phyloP scores from a whole-genome alignment of 2,329 filamentous ascomycete genomes.

The Exutisphaerella laricina region DNA sequence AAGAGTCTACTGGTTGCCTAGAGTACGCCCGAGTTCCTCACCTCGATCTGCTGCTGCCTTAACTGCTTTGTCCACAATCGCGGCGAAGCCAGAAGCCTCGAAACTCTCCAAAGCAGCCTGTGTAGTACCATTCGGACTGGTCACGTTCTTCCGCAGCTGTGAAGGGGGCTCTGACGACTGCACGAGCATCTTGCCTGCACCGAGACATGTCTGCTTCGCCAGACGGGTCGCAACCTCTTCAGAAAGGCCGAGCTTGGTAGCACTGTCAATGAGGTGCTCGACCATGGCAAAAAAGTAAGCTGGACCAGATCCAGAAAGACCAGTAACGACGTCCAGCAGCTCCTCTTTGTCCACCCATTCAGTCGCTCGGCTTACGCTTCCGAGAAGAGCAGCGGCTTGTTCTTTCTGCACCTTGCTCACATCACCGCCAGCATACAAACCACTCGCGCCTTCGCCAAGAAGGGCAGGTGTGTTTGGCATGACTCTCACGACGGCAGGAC shows the following conservation, averaged over 20 bases:
- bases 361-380: constrained; percentile 24
- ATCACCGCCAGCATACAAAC: constrained; percentile 23
- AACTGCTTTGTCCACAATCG: constrained; percentile 26
- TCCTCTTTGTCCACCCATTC: constrained; percentile 27
- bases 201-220: constrained; percentile 27
- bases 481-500: constrained; percentile 23
- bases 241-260: constrained; percentile 22
- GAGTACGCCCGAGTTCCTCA: constrained; percentile 22
- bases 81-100: constrained; percentile 22
- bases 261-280: constrained; percentile 27
- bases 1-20: no score
- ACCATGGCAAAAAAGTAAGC: constrained; percentile 28
- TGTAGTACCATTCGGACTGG: constrained; percentile 28
- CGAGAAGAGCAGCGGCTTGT: constrained; percentile 19
- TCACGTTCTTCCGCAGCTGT: constrained; percentile 28
- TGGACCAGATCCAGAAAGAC: constrained; percentile 24
- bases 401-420: constrained; percentile 21
- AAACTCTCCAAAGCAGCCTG: constrained; percentile 27
- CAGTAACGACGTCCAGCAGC: constrained; percentile 27
- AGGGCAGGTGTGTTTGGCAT: constrained; percentile 29
- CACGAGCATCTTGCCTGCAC: constrained; percentile 27
- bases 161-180: constrained; percentile 22
- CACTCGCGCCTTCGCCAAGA: constrained; percentile 25
- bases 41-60: constrained; percentile 24
- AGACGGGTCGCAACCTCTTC: constrained; percentile 25